phyloP scores from a whole-genome alignment of 192 early-diverging fungal genomes.

The Coemansia guatemalensis region DNA sequence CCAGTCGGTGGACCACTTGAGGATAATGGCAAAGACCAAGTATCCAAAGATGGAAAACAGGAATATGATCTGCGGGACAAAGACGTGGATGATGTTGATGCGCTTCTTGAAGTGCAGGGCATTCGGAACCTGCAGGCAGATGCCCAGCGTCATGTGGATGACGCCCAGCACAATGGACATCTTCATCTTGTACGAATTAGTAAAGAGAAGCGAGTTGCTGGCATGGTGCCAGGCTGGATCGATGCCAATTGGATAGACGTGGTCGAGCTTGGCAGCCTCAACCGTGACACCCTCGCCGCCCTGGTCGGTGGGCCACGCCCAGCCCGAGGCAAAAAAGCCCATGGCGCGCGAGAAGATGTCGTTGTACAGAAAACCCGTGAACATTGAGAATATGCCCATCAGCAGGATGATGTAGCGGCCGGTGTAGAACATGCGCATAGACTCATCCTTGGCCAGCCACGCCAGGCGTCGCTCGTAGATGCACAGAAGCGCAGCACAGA shows the following conservation, averaged over 20 bases:
- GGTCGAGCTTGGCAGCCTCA: slow-evolving; percentile 60
- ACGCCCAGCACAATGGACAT: slow-evolving; percentile 95
- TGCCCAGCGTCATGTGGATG: slow-evolving; percentile 96
- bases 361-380: slow-evolving; percentile 97
- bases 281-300: slow-evolving; percentile 60
- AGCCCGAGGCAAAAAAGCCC: slow-evolving; percentile 74
- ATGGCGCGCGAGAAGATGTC: slow-evolving; percentile 91
- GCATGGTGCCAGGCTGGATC: slow-evolving; percentile 94
- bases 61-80: slow-evolving; percentile 93
- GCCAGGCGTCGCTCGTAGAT: slow-evolving; percentile 77
- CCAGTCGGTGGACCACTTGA: slow-evolving; percentile 97
- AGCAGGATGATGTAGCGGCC: slow-evolving; percentile 98
- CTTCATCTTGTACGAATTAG: slow-evolving; percentile 99
- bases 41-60: slow-evolving; percentile 96
- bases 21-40: slow-evolving; percentile 83
- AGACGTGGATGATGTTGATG: slow-evolving; percentile 80
- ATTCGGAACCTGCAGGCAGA: slow-evolving; percentile 86
- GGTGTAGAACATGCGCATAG: slow-evolving; percentile 80
- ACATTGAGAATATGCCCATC: slow-evolving; percentile 98
- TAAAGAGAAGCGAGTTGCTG: slow-evolving; percentile 92
- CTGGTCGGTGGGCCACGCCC: slow-evolving; percentile 65
- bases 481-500: slow-evolving; percentile 74
- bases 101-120: slow-evolving; percentile 84
- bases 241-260: slow-evolving; percentile 76
- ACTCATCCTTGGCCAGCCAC: slow-evolving; percentile 76